Base-by-base conservation (phyloP, 306 rosid species). In the Rosa lucieae region DNA sequence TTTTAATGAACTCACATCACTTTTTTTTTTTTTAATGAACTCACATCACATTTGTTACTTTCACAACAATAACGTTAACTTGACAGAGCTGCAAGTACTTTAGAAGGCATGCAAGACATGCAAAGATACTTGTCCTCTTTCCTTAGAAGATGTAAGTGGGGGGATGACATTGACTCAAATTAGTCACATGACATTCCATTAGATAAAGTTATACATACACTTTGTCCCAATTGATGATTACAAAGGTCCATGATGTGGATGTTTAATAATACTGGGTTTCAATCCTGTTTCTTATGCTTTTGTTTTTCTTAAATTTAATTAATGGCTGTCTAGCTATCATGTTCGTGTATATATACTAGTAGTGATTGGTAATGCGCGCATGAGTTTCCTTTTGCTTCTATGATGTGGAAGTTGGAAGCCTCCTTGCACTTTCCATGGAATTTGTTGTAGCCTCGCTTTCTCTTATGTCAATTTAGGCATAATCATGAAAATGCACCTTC, bases 401-500 rank as follows among this genome's bases (percentile, higher is more conserved):
- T 47, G 61, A 37, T 79, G 70, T 29, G 58, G 70, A 75, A 69
- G 61, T 78, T 75, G 76, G 85, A 85, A 78, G 63, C 84, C 76
- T 80, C 85, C 83, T 80, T 76, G 93, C 87, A 89, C 79, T 88
- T 91, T 89, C 96, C 79, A 43, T 72, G 81, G 84, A 77, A 76
- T 29, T 76, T 40, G 68, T 74, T 70, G 86, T 78, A 84, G 89
- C 80, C 11, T 15, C 44, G 23, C 83, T 87, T 71, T 55, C 1
- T 52, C 61, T 40, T 39, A 63, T 70, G 53, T 21, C 68, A 2
- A 40, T 74, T n/a, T 26, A 58, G 32, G 63, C 63, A 2, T 8
- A 8, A 56, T 56, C 62, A 7, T 44, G 63, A 58, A 58, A 58
- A 8, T 58, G 63, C 32, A 58, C 32, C 4, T 21, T 56, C 63